Evolutionary conservation across 192 early-diverging fungal genomes (phyloP), one percentile per base, ranked within the genome.

Genomic region (Coemansia sp.): DNA sequence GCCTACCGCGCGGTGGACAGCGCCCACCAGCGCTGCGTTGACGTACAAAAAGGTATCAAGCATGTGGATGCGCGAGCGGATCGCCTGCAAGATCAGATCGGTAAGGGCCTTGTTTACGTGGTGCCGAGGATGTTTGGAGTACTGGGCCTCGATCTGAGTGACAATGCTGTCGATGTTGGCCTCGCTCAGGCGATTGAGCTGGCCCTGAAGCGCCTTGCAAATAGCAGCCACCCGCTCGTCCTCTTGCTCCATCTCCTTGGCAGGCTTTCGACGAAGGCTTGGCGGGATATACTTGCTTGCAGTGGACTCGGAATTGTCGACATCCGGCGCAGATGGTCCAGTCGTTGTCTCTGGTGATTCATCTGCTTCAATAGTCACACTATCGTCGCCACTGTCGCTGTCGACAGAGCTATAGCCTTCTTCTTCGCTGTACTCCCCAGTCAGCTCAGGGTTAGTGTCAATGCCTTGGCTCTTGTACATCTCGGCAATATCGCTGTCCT

Each of bases 91-190:
- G 19, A 96, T 85, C 37, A 90, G 63, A 9, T 86, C 85, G 0
- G 91, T 91, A 15, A 94, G 80, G 4, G 92, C 91, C 33, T 91
- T 82, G n/a, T 89, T 94, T 11, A 97, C 92, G 72, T 95, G 88
- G 58, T 68, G 78, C 39, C 79, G 77, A 36, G 81, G 68, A 43
- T 72, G 65, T 56, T 81, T 86, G 54, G 87, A 68, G 62, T 92
- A 95, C 33, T 85, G 83, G 19, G 87, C 85, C 60, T 97, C 93
- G 41, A 95, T 83, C 17, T 88, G 87, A 48, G 78, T 46, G 5
- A 98, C 68, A 46, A 98, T 97, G 14, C 84, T 84, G 58, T 94
- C 94, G 22, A 98, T 87, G 67, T 98, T 98, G 69, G 87, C 84
- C 68, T 95, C 94, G 71, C 88, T 93, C 59, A 97, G 79, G 40